Conservation (phyloP, 306 rosid species). For the Sesbania bispinosa region DNA sequence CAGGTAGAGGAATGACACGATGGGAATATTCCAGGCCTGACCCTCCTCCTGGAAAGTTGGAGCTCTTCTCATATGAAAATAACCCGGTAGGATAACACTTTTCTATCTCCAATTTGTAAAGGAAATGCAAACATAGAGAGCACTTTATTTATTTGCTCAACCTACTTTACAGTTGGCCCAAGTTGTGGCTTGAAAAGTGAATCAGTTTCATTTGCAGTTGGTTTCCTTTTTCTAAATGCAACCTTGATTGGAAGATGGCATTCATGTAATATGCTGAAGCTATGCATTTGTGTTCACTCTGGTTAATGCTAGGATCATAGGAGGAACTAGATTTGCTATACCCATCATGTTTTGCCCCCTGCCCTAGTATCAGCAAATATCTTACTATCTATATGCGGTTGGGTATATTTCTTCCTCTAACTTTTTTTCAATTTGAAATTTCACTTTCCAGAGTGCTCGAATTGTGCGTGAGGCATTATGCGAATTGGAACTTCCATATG, state of each 20-base stretch:
- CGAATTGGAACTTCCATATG: slow-evolving; percentile 89
- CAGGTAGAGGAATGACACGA: slow-evolving; percentile 89
- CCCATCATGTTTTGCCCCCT: neutral
- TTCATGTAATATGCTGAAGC: neutral
- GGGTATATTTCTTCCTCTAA: slow-evolving; percentile 12
- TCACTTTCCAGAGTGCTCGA: slow-evolving; percentile 61
- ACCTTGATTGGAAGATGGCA: neutral
- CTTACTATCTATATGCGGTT: neutral
- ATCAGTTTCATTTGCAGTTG: too few species aligned
- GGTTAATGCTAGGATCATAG: neutral
- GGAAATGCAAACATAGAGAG: slow-evolving; percentile 1
- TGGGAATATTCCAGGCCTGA: slow-evolving; percentile 63
- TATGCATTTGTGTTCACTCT: neutral
- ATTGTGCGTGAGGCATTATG: slow-evolving; percentile 96
- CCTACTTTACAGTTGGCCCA: too few species aligned
- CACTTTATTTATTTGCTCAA: neutral
- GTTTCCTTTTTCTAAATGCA: neutral
- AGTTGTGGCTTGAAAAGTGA: too few species aligned
- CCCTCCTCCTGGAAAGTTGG: slow-evolving; percentile 63
- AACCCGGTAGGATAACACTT: slow-evolving; percentile 53
- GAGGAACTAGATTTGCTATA: neutral
- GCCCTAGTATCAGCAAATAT: neutral
- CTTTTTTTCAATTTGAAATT: neutral
- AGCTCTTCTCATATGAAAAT: slow-evolving; percentile 89
- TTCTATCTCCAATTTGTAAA: slow-evolving; percentile 4